Percentiles rank a stretch among this genome's conserved stretches.
These are phyloP conservation scores for Blastobotrys americana DNA, from an alignment of 805 yeast genomes.

Conservation along the genomic window DNA sequence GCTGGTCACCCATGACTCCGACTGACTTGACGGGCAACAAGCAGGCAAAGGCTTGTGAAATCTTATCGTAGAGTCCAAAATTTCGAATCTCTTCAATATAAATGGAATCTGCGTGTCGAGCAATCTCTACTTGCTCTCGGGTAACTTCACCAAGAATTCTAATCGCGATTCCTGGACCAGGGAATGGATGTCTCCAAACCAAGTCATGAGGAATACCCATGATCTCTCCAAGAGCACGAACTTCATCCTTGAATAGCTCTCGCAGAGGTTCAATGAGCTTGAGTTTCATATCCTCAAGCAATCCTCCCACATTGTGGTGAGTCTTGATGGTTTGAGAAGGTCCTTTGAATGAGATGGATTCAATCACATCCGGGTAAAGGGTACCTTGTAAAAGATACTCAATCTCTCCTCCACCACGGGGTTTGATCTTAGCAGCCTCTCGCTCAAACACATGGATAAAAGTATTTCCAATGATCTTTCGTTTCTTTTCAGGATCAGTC, in stretches of 20 bases:
- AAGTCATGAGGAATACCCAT: constrained; percentile 93
- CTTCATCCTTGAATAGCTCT: constrained; percentile 98
- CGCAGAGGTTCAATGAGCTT: constrained; percentile 97
- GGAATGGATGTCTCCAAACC: constrained; percentile 99
- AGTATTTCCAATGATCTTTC: constrained; percentile 97
- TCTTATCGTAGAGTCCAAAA: constrained; percentile 86
- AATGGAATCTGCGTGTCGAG: constrained; percentile 93
- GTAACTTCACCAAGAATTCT: constrained; percentile 97
- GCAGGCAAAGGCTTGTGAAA: constrained; percentile 97
- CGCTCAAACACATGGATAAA: constrained; percentile 95
- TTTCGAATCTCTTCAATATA: constrained; percentile 88
- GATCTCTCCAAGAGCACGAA: constrained; percentile 89
- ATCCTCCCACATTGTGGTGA: constrained; percentile 98
- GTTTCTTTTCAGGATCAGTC: constrained; percentile 97
- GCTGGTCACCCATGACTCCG: constrained; percentile 99
- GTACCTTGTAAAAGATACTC: constrained; percentile 96
- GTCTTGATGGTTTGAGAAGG: constrained; percentile 99
- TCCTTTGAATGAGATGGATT: constrained; percentile 97
- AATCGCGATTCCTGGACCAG: constrained; percentile 99
- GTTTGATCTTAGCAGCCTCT: constrained; percentile 87
- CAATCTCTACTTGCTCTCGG: constrained; percentile 85
- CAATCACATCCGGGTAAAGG: constrained; percentile 96
- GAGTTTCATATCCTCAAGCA: constrained; percentile 95
- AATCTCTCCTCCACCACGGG: constrained; percentile 80
- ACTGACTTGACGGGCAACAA: constrained; percentile 95